phyloP scores from a whole-genome alignment of 306 rosid genomes.

The Luffa acutangula region DNA sequence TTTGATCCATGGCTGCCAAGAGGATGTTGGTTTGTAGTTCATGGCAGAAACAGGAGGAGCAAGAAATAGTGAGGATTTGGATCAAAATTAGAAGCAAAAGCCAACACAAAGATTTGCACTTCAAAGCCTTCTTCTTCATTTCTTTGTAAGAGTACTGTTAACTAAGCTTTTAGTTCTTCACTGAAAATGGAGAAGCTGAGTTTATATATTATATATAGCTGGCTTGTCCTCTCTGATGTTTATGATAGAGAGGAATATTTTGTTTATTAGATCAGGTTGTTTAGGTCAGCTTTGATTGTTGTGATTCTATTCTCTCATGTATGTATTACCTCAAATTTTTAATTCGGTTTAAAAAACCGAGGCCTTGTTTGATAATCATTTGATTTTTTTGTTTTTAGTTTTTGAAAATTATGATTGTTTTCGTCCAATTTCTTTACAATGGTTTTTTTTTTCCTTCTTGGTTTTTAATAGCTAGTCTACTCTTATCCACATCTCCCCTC shows the following conservation, averaged over 20 bases:
- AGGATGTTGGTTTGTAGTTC: background rate
- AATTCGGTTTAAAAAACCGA: no score
- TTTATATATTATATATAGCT: background rate
- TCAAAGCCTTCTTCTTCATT: background rate
- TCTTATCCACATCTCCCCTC: no score
- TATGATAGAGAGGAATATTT: background rate
- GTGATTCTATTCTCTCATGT: background rate
- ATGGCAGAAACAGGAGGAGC: constrained; percentile 14
- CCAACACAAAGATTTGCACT: background rate
- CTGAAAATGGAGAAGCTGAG: background rate
- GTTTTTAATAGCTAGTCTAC: no score
- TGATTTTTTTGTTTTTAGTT: no score
- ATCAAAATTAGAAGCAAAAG: constrained; percentile 28
- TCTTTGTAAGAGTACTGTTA: background rate
- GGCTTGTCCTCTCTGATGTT: background rate
- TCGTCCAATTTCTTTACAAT: no score
- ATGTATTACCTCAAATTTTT: background rate
- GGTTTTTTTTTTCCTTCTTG: no score
- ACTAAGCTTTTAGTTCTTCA: background rate
- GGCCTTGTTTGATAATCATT: no score
- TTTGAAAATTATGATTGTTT: no score
- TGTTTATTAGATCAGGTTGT: background rate
- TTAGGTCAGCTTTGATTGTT: background rate
- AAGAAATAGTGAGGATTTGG: constrained; percentile 25
- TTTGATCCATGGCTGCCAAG: background rate